Evolutionary conservation across 306 rosid genomes (phyloP).

Genomic region (Sicyos baderoa): DNA sequence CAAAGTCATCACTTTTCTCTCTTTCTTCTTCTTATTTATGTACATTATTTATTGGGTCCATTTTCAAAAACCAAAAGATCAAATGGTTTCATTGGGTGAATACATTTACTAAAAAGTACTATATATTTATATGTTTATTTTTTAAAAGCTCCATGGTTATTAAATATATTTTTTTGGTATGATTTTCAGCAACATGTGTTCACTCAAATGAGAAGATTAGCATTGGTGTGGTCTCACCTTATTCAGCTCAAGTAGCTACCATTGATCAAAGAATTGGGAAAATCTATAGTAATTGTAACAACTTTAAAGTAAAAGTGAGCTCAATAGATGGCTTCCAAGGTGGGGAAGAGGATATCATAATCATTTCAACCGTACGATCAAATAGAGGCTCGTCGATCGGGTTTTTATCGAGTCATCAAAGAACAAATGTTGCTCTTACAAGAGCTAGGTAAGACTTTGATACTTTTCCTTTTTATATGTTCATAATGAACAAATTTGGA

Average conservation of each 20-base stretch:
- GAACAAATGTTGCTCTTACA: conserved; percentile 68
- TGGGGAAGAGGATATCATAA: conserved; percentile 62
- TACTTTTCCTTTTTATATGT: not conserved
- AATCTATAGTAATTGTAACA: conserved; percentile 25
- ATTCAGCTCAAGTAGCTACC: conserved; percentile 61
- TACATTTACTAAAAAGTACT: no score
- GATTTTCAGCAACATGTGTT: conserved; percentile 36
- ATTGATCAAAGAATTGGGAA: conserved; percentile 39
- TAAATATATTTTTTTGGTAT: no score
- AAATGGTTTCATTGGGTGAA: no score
- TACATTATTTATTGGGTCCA: no score
- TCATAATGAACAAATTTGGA: not conserved
- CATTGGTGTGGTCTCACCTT: conserved; percentile 71
- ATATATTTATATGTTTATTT: no score
- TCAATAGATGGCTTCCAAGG: conserved; percentile 80
- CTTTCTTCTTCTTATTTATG: no score
- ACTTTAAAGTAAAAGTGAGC: conserved; percentile 52
- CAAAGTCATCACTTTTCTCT: no score
- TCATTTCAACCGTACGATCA: conserved; percentile 60
- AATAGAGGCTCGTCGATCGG: conserved; percentile 28
- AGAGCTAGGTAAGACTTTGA: conserved; percentile 48
- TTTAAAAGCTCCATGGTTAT: no score
- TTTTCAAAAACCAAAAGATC: no score
- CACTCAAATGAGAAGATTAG: conserved; percentile 30
- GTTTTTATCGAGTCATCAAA: conserved; percentile 42